Percentiles rank a stretch among this genome's conserved stretches.
phyloP scores from a whole-genome alignment of 345 rosid genomes.

The Populus alba region DNA sequence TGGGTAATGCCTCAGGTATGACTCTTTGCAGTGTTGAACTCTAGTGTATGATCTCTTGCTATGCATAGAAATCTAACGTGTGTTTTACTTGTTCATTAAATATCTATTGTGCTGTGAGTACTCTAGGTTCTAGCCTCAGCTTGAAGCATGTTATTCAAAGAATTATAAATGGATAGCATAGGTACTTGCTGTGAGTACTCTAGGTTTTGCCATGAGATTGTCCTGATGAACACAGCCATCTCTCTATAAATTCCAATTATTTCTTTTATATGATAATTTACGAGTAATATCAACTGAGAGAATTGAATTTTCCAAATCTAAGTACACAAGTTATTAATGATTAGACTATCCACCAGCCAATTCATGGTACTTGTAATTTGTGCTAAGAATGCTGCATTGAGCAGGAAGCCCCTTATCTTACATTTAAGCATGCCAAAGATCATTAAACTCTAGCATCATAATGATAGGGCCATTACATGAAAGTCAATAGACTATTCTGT shows the following conservation, averaged over 20 bases:
- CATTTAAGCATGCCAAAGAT: not conserved
- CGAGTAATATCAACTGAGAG: not conserved
- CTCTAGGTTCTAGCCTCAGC: not conserved
- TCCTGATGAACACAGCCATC: not conserved
- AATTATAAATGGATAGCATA: not conserved
- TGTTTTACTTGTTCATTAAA: not conserved
- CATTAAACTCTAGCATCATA: not conserved
- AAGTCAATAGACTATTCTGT: not conserved
- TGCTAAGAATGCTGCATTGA: not conserved
- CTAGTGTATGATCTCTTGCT: not conserved
- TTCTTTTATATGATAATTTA: not conserved
- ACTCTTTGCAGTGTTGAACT: not conserved
- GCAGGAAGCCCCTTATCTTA: not conserved
- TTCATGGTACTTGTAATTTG: not conserved
- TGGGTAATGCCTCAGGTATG: slow-evolving; percentile 95
- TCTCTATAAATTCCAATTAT: not conserved
- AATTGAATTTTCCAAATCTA: not conserved
- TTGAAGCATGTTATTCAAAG: not conserved
- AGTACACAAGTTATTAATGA: not conserved
- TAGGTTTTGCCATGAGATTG: slow-evolving; percentile 2
- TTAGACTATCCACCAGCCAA: not conserved
- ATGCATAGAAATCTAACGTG: not conserved
- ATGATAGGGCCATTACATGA: not conserved
- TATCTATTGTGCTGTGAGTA: not conserved
- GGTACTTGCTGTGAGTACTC: too few species aligned